Evolutionary conservation across 805 yeast species (phyloP).

Genomic region (Lachancea mirantina): DNA sequence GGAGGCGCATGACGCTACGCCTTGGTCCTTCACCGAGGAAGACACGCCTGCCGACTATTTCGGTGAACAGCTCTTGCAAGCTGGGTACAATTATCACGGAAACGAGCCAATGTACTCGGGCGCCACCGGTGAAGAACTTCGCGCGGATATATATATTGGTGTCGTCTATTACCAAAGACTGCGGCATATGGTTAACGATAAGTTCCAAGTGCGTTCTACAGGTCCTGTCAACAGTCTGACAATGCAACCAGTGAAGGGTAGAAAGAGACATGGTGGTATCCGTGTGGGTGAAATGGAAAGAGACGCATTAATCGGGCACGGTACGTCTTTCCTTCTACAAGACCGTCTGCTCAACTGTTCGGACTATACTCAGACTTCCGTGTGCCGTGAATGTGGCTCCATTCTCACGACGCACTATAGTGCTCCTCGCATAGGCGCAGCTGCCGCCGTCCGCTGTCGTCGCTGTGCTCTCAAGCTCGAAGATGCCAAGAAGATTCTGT

Average conservation of each 20-base stretch:
- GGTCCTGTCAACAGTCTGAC: constrained; percentile 96
- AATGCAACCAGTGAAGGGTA: constrained; percentile 99
- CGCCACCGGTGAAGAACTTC: constrained; percentile 93
- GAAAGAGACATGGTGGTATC: constrained; percentile 98
- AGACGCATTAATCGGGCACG: constrained; percentile 97
- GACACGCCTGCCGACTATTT: constrained; percentile 97
- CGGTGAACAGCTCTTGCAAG: constrained; percentile 79
- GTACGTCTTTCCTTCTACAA: constrained; percentile 89
- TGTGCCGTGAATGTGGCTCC: constrained; percentile 92
- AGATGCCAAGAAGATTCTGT: constrained; percentile 38
- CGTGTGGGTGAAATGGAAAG: constrained; percentile 99
- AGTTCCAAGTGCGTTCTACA: constrained; percentile 98
- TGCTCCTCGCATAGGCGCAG: constrained; percentile 83
- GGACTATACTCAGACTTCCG: constrained; percentile 85
- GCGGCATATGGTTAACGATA: constrained; percentile 99
- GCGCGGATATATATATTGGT: constrained; percentile 94
- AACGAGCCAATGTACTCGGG: constrained; percentile 99
- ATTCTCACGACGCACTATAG: constrained; percentile 81
- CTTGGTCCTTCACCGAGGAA: constrained; percentile 85
- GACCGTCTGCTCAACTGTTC: constrained; percentile 93
- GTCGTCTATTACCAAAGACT: constrained; percentile 96
- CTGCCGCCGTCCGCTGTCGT: constrained; percentile 77
- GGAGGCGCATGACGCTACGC: constrained; percentile 94
- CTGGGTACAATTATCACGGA: constrained; percentile 97
- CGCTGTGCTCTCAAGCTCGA: constrained; percentile 77